Evolutionary conservation across 2,329 filamentous ascomycete species (phyloP).

Genomic region (Colletotrichum magnum): DNA sequence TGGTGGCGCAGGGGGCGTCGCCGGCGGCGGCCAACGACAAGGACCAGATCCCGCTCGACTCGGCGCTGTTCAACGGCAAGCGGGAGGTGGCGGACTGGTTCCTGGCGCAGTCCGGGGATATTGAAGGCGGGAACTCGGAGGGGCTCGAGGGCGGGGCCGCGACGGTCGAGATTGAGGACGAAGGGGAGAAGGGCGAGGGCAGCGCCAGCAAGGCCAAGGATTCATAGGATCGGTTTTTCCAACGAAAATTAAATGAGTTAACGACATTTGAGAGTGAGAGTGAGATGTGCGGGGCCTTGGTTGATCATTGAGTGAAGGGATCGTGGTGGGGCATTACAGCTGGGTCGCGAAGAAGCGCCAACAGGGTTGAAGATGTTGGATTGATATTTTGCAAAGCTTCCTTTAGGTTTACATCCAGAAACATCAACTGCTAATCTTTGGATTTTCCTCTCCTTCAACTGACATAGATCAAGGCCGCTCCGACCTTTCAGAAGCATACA

Average conservation of each 20-base stretch:
- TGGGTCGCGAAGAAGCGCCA: no score
- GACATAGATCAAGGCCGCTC: no score
- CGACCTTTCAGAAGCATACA: no score
- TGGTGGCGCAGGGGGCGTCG: constrained; percentile 83
- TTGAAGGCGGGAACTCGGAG: constrained; percentile 64
- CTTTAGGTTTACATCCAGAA: no score
- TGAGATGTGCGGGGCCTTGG: neutral
- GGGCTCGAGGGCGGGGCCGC: constrained; percentile 56
- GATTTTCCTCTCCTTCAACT: no score
- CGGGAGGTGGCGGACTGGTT: constrained; percentile 75
- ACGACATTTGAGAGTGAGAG: neutral
- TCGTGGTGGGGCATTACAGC: no score
- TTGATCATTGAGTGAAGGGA: no score
- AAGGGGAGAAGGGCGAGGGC: constrained; percentile 39
- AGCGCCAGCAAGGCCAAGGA: constrained; percentile 3
- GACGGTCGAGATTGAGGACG: constrained; percentile 56
- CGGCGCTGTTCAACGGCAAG: constrained; percentile 80
- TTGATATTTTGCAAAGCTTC: no score
- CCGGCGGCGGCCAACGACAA: constrained; percentile 85
- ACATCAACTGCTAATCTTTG: no score
- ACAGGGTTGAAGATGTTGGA: no score
- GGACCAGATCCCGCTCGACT: constrained; percentile 84
- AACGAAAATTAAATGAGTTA: constrained; percentile 17
- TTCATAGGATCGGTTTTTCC: constrained; percentile 10
- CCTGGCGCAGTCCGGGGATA: constrained; percentile 60